Conservation (phyloP, 2,329 filamentous ascomycete genomes). For the Cordyceps farinosa region DNA sequence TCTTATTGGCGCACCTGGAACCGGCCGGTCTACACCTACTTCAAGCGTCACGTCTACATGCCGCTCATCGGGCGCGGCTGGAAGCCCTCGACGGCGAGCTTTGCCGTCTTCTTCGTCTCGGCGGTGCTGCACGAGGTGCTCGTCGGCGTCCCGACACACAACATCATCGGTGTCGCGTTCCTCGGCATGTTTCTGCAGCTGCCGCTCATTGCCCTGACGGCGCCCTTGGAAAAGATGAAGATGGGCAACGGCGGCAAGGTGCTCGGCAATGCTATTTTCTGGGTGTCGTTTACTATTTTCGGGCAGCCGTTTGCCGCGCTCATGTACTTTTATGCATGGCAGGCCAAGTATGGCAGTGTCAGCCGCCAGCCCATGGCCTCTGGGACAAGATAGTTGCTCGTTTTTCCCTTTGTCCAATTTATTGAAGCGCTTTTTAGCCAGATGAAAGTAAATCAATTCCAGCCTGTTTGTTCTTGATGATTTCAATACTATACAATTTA, state of each 20-base stretch:
- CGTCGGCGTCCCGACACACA: constrained; percentile 92
- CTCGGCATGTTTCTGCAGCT: constrained; percentile 91
- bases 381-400: background rate
- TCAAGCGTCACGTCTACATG: constrained; percentile 89
- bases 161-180: constrained; percentile 89
- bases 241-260: constrained; percentile 68
- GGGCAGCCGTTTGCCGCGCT: constrained; percentile 90
- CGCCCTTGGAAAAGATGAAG: constrained; percentile 73
- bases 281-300: constrained; percentile 92
- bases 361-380: constrained; percentile 41
- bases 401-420: background rate
- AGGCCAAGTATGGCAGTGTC: constrained; percentile 91
- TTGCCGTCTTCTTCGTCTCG: constrained; percentile 82
- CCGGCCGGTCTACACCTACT: constrained; percentile 94
- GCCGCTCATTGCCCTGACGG: constrained; percentile 78
- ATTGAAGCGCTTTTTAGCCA: constrained; percentile 3
- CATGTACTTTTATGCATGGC: constrained; percentile 97
- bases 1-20: constrained; percentile 97
- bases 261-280: constrained; percentile 90
- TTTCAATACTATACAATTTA: background rate
- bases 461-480: background rate
- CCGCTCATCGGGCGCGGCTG: constrained; percentile 84
- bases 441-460: background rate
- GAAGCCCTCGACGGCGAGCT: constrained; percentile 65
- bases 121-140: constrained; percentile 88